Conservation (phyloP, 306 rosid species). For the Trifolium subterraneum region DNA sequence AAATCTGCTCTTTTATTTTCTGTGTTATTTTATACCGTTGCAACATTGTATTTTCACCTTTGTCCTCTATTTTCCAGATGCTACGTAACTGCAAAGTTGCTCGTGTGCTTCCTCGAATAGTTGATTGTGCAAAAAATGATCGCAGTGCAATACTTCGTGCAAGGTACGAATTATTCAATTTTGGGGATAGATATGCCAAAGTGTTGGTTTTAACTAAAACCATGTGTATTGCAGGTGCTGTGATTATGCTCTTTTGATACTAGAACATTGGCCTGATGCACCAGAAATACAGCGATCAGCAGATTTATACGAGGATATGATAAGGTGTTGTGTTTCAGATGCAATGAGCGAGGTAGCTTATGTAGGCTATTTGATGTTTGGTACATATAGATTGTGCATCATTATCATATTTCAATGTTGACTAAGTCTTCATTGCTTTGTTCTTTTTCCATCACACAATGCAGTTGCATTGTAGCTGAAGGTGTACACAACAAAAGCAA, state of each 20-base stretch:
- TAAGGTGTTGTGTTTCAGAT: slow-evolving; percentile 93
- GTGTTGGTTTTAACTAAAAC: slow-evolving; percentile 39
- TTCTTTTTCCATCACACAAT: slow-evolving; percentile 19
- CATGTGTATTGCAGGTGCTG: slow-evolving; percentile 74
- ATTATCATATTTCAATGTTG: slow-evolving; percentile 33
- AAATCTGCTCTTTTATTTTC: slow-evolving; percentile 25
- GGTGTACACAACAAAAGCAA: slow-evolving; percentile 27
- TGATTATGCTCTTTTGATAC: slow-evolving; percentile 90
- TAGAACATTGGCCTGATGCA: slow-evolving; percentile 98
- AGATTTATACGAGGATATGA: slow-evolving; percentile 87
- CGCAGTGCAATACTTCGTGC: slow-evolving; percentile 94
- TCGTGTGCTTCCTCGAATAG: slow-evolving; percentile 88
- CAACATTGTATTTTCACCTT: slow-evolving; percentile 34
- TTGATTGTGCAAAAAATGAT: slow-evolving; percentile 91
- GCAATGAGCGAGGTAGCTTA: slow-evolving; percentile 97
- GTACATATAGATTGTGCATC: slow-evolving; percentile 9
- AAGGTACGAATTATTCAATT: slow-evolving; percentile 59
- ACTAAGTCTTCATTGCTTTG: slow-evolving; percentile 25
- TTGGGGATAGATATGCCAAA: slow-evolving; percentile 2
- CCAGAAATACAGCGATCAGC: slow-evolving; percentile 93
- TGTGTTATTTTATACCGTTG: slow-evolving; percentile 1
- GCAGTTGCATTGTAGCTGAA: slow-evolving; percentile 22
- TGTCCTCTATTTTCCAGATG: slow-evolving; percentile 64
- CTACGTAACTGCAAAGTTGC: slow-evolving; percentile 93
- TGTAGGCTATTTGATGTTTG: slow-evolving; percentile 33